These are phyloP conservation scores for Penicillium psychrosexuale DNA, from an alignment of 2,329 filamentous ascomycete species.

Conservation along the genomic window DNA sequence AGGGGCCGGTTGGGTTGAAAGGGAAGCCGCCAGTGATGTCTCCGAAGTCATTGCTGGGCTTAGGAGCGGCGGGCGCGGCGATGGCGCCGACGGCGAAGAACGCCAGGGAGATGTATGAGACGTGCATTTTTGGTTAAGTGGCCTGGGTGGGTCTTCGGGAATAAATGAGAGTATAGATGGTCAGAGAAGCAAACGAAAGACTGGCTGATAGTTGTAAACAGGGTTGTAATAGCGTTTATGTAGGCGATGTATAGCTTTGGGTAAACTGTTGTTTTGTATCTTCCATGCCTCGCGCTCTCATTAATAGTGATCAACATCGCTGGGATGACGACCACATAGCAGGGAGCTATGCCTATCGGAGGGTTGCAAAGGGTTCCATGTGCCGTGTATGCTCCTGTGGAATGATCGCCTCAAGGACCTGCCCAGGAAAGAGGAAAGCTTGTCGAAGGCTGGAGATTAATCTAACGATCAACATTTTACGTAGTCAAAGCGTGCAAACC, in stretches of 20 bases:
- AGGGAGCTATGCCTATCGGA: constrained; percentile 11
- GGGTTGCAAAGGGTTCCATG: constrained; percentile 4
- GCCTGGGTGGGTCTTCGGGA: neutral
- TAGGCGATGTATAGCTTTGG: neutral
- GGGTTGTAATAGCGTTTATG: constrained; percentile 17
- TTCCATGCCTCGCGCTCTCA: constrained; percentile 18
- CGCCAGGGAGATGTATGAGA: constrained; percentile 23
- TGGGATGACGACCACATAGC: constrained; percentile 17
- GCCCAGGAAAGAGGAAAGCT: constrained; percentile 4
- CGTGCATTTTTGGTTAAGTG: constrained; percentile 17
- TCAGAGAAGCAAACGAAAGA: constrained; percentile 10
- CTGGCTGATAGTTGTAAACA: neutral
- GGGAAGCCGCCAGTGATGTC: constrained; percentile 11
- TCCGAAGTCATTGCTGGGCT: constrained; percentile 6
- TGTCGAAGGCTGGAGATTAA: neutral
- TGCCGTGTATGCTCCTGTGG: constrained; percentile 8
- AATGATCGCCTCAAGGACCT: constrained; percentile 17
- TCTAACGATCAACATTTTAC: constrained; percentile 2
- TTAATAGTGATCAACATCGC: constrained; percentile 16
- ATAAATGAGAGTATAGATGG: constrained; percentile 14
- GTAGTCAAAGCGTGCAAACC: neutral
- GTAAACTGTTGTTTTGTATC: constrained; percentile 12
- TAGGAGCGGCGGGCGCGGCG: constrained; percentile 17
- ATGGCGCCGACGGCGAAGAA: constrained; percentile 33
- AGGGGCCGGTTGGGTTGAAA: constrained; percentile 12